Evolutionary conservation across 441 rosid genomes (phyloP).

Genomic region (Eutrema salsugineum): DNA sequence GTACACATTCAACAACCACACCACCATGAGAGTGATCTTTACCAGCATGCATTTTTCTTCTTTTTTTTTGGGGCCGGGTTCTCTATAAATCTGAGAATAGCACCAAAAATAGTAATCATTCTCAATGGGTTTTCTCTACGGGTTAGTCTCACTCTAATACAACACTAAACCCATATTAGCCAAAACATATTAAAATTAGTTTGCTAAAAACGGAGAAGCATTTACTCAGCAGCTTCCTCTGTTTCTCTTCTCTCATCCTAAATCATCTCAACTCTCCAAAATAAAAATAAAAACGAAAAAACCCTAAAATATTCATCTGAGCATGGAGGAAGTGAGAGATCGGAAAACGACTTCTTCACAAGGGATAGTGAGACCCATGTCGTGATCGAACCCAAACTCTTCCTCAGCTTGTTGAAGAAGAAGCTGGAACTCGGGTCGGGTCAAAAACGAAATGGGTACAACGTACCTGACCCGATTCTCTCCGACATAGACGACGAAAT

Average conservation of each 20-base stretch:
- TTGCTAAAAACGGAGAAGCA: slow-evolving; percentile 47
- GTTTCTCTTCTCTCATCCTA: background rate
- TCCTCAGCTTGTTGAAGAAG: slow-evolving; percentile 71
- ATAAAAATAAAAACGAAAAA: background rate
- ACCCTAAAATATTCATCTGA: slow-evolving; percentile 33
- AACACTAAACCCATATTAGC: slow-evolving; percentile 13
- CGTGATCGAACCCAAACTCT: slow-evolving; percentile 69
- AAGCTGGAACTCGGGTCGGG: slow-evolving; percentile 58
- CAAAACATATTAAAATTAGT: slow-evolving; percentile 17
- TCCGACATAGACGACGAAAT: slow-evolving; percentile 69
- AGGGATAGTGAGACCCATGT: slow-evolving; percentile 73
- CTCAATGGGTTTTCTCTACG: slow-evolving; percentile 26
- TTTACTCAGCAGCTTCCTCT: slow-evolving; percentile 50
- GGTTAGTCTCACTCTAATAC: slow-evolving; percentile 37
- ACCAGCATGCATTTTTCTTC: background rate
- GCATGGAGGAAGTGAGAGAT: slow-evolving; percentile 61
- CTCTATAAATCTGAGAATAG: slow-evolving; percentile 32
- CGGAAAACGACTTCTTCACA: slow-evolving; percentile 61
- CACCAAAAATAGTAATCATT: slow-evolving; percentile 24
- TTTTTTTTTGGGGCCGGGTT: no score
- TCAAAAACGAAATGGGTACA: slow-evolving; percentile 55
- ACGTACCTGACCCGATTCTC: slow-evolving; percentile 57
- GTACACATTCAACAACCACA: slow-evolving; percentile 34
- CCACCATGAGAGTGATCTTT: slow-evolving; percentile 33
- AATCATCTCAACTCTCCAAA: slow-evolving; percentile 20